These are phyloP conservation scores for sunflower (Helianthus annuus) DNA, from an alignment of 129 eudicot genomes.

Conservation along the genomic window DNA sequence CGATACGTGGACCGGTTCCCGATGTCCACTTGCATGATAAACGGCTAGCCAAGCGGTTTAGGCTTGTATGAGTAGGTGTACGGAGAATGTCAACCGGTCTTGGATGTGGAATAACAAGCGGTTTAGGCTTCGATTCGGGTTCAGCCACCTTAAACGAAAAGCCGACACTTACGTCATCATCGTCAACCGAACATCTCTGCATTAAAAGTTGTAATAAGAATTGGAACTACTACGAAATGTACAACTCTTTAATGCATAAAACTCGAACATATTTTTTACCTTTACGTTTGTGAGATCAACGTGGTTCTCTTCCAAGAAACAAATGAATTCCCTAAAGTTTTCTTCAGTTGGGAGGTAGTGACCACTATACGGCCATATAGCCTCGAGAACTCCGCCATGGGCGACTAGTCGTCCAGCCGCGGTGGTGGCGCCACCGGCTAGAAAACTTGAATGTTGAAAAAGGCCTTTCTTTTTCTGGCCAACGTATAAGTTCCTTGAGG, in stretches of 20 bases:
- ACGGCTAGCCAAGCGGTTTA: constrained; percentile 47
- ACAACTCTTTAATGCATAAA: neutral
- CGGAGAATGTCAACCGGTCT: constrained; percentile 16
- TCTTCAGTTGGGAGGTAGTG: constrained; percentile 98
- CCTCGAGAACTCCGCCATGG: constrained; percentile 72
- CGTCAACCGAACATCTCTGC: constrained; percentile 81
- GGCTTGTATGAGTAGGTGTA: constrained; percentile 29
- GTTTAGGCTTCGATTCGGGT: constrained; percentile 34
- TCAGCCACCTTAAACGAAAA: constrained; percentile 38
- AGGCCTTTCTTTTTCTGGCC: constrained; percentile 86
- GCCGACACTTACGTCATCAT: constrained; percentile 59
- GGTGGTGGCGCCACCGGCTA: constrained; percentile 85
- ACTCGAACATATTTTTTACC: constrained; percentile 42
- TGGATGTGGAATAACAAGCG: constrained; percentile 29
- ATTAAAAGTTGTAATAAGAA: constrained; percentile 1
- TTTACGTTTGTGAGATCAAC: constrained; percentile 84
- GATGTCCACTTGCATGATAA: constrained; percentile 83
- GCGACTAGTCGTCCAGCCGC: constrained; percentile 89
- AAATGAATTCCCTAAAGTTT: constrained; percentile 79
- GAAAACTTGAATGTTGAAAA: constrained; percentile 88
- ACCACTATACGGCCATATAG: constrained; percentile 98
- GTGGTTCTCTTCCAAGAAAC: constrained; percentile 76
- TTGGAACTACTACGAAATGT: neutral
- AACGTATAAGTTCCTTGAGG: constrained; percentile 67
- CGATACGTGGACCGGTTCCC: constrained; percentile 81